phyloP scores from a whole-genome alignment of 2,329 filamentous ascomycete species.

The Hypoxylon sp. region DNA sequence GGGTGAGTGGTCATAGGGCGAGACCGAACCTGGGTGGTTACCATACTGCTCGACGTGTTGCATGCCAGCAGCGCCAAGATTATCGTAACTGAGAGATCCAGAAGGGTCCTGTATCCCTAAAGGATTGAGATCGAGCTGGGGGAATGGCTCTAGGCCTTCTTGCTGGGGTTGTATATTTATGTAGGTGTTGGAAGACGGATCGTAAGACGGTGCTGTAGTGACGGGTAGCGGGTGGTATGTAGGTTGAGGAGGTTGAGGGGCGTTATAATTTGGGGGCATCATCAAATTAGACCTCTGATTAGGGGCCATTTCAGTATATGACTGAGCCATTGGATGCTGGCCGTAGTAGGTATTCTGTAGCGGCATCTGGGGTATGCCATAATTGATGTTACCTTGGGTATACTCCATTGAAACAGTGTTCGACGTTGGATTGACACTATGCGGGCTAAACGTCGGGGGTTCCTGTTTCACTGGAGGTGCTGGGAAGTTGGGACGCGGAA shows the following conservation, averaged over 20 bases:
- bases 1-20: conserved; percentile 61
- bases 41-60: conserved; percentile 56
- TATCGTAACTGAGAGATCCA: conserved; percentile 54
- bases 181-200: conserved; percentile 51
- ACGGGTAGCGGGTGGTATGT: conserved; percentile 54
- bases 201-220: conserved; percentile 50
- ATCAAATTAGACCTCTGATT: conserved; percentile 45
- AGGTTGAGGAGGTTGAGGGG: conserved; percentile 38
- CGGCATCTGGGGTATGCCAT: conserved; percentile 40
- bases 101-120: conserved; percentile 58
- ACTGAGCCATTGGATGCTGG: conserved; percentile 37
- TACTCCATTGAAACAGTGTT: conserved; percentile 46
- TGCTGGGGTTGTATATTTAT: conserved; percentile 50
- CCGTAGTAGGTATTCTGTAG: conserved; percentile 48
- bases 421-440: conserved; percentile 36
- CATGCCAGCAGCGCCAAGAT: conserved; percentile 52
- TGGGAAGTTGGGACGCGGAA: conserved; percentile 59
- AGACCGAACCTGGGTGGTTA: conserved; percentile 59
- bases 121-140: conserved; percentile 53
- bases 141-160: conserved; percentile 56
- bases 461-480: conserved; percentile 55
- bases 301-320: conserved; percentile 38
- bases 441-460: conserved; percentile 45
- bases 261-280: conserved; percentile 46
- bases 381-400: conserved; percentile 38